Evolutionary conservation across 1,284 basidiomycete genomes (phyloP).

Genomic region (Ganoderma sp.): DNA sequence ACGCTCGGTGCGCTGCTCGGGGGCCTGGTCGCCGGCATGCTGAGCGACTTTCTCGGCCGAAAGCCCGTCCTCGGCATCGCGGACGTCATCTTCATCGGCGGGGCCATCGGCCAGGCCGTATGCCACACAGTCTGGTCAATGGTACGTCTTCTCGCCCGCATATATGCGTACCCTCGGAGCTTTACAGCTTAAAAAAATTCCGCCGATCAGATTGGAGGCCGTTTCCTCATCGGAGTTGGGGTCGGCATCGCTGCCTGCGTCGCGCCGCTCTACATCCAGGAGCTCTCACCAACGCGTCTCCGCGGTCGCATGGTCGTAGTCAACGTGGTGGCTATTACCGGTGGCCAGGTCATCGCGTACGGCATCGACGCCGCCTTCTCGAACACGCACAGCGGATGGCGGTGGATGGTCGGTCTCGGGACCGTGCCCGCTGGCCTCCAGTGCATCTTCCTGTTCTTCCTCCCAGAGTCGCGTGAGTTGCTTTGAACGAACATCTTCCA

Average conservation of each 20-base stretch:
- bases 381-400: constrained; percentile 70
- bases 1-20: constrained; percentile 82
- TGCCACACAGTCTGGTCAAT: constrained; percentile 74
- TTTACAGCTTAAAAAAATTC: neutral
- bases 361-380: constrained; percentile 79
- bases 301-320: constrained; percentile 80
- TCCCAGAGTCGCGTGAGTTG: constrained; percentile 78
- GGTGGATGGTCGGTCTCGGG: constrained; percentile 85
- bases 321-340: constrained; percentile 68
- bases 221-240: constrained; percentile 76
- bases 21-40: constrained; percentile 70
- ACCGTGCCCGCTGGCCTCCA: constrained; percentile 73
- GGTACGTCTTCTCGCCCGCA: constrained; percentile 46
- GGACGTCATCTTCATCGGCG: constrained; percentile 78
- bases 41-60: constrained; percentile 78
- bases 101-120: constrained; percentile 72
- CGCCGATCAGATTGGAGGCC: constrained; percentile 62
- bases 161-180: neutral
- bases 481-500: neutral
- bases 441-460: constrained; percentile 62
- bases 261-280: constrained; percentile 84
- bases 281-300: constrained; percentile 77
- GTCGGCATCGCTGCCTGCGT: constrained; percentile 80
- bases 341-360: constrained; percentile 81
- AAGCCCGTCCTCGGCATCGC: constrained; percentile 72